Percentiles rank a stretch among this genome's conserved stretches.
Evolutionary conservation across 305 asterid species (phyloP).

Genomic region (Solanum hybrid): DNA sequence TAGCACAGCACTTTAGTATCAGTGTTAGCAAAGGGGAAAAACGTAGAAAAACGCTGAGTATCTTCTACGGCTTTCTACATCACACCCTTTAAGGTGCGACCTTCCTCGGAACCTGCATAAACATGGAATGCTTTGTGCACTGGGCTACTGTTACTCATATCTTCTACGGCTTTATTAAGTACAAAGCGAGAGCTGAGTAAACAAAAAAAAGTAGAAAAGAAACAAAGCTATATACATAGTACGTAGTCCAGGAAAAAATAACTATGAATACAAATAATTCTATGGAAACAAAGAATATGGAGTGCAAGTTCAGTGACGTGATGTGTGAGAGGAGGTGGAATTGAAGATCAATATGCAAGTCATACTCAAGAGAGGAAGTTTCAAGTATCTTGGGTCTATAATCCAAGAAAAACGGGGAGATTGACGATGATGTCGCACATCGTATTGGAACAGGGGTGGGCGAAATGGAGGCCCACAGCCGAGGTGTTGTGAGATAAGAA

Average conservation of each 20-base stretch:
- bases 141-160: background rate
- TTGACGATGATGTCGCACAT: background rate
- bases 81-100: background rate
- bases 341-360: background rate
- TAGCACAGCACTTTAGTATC: constrained; percentile 2
- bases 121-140: background rate
- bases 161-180: background rate
- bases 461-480: background rate
- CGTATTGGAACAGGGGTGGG: background rate
- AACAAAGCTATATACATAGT: background rate
- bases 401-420: background rate
- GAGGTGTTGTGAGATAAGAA: background rate
- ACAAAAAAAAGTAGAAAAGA: background rate
- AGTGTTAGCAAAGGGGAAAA: background rate
- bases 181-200: background rate
- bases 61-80: background rate
- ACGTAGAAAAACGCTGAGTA: background rate
- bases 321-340: background rate
- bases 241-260: background rate
- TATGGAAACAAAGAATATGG: background rate
- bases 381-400: background rate
- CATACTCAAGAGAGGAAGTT: background rate
- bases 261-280: background rate
- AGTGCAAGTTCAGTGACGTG: background rate
- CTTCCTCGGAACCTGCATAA: background rate